Percentiles rank a stretch among this genome's conserved stretches.
Evolutionary conservation across 2,329 filamentous ascomycete genomes (phyloP).

Genomic region (Leptographium procerum): DNA sequence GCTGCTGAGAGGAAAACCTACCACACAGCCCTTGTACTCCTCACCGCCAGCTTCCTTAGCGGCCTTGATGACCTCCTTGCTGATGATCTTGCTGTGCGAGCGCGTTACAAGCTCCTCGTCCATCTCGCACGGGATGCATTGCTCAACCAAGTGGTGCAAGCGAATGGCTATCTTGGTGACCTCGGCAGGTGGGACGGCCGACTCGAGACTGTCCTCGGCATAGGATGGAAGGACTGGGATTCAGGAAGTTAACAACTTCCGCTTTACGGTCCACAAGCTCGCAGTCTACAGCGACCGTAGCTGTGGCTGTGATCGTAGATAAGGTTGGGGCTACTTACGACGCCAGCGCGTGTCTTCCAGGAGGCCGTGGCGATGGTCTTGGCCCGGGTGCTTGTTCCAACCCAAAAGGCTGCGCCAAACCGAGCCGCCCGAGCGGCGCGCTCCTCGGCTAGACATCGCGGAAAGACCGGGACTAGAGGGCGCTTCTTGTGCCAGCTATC

Average conservation of each 20-base stretch:
- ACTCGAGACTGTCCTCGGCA: slow-evolving; percentile 44
- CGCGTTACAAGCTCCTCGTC: slow-evolving; percentile 62
- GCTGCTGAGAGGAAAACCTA: slow-evolving; percentile 13
- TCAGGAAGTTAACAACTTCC: background rate
- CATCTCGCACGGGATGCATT: slow-evolving; percentile 82
- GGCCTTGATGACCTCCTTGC: slow-evolving; percentile 63
- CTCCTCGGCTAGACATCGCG: background rate
- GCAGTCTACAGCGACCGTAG: background rate
- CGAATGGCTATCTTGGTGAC: slow-evolving; percentile 86
- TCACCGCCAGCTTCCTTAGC: slow-evolving; percentile 71
- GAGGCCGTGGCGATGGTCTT: slow-evolving; percentile 17
- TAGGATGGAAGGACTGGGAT: slow-evolving; percentile 53
- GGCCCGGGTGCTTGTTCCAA: slow-evolving; percentile 18
- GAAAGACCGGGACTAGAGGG: no score
- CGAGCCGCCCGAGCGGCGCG: background rate
- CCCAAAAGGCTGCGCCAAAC: slow-evolving; percentile 19
- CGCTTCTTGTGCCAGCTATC: background rate
- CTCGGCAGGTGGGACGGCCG: slow-evolving; percentile 62
- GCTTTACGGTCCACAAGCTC: no score
- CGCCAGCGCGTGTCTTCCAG: slow-evolving; percentile 20
- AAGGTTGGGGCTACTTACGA: slow-evolving; percentile 13
- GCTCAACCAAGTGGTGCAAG: slow-evolving; percentile 81
- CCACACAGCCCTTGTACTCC: slow-evolving; percentile 67
- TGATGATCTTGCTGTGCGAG: slow-evolving; percentile 80
- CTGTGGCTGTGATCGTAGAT: background rate